phyloP scores from a whole-genome alignment of 352 stramenopile genomes.

The Phytophthora pinifolia region DNA sequence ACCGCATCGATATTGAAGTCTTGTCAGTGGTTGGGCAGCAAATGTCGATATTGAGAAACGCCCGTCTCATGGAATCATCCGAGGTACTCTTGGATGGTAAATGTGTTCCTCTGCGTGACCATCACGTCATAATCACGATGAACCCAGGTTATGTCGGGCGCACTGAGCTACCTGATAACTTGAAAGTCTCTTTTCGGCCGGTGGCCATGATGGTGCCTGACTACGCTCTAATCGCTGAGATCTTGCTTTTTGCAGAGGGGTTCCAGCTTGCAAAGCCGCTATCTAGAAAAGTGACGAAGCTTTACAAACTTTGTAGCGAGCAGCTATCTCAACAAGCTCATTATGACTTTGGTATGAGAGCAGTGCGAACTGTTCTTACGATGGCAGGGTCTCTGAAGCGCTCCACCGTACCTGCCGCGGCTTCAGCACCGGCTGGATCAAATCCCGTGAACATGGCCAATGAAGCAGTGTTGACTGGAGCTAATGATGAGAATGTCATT shows the following conservation, averaged over 20 bases:
- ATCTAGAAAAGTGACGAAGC: slow-evolving; percentile 67
- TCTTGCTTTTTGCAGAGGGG: slow-evolving; percentile 81
- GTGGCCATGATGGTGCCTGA: slow-evolving; percentile 91
- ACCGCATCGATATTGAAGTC: slow-evolving; percentile 89
- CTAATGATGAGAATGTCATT: slow-evolving; percentile 63
- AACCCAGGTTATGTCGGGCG: slow-evolving; percentile 82
- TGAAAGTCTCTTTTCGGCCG: slow-evolving; percentile 82
- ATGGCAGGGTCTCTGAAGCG: slow-evolving; percentile 77
- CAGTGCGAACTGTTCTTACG: slow-evolving; percentile 80
- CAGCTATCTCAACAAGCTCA: slow-evolving; percentile 84
- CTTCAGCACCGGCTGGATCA: slow-evolving; percentile 2
- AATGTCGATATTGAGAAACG: slow-evolving; percentile 69
- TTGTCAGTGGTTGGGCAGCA: slow-evolving; percentile 88
- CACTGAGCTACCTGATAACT: slow-evolving; percentile 84
- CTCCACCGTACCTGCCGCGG: not conserved
- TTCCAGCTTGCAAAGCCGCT: slow-evolving; percentile 70
- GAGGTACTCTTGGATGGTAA: slow-evolving; percentile 63
- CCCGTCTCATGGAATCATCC: slow-evolving; percentile 29
- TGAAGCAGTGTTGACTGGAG: slow-evolving; percentile 9
- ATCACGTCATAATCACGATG: slow-evolving; percentile 90
- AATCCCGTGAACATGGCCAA: not conserved
- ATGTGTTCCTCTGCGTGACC: slow-evolving; percentile 54
- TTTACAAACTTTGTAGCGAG: slow-evolving; percentile 86
- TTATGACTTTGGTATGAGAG: slow-evolving; percentile 90
- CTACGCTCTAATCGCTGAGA: slow-evolving; percentile 82